Evolutionary conservation across 768 basidiomycete genomes (phyloP).

Genomic region (Tylopilus sp.): DNA sequence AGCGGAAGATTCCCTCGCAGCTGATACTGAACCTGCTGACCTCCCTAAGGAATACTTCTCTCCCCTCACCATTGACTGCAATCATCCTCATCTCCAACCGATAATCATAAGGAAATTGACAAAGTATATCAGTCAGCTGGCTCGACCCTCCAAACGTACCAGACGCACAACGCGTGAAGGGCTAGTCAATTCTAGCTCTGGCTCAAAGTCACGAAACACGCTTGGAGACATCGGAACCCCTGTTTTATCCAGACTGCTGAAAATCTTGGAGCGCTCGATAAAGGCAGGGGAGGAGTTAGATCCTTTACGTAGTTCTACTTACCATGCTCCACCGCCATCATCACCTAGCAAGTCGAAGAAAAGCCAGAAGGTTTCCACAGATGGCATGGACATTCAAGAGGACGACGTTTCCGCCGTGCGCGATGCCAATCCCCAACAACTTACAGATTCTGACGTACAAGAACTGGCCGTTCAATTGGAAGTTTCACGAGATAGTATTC

Average conservation of each 20-base stretch:
- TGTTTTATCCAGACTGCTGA: constrained; percentile 62
- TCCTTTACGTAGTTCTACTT: constrained; percentile 49
- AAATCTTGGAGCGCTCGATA: constrained; percentile 77
- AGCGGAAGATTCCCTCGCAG: constrained; percentile 67
- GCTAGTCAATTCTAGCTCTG: constrained; percentile 28
- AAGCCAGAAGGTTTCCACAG: constrained; percentile 31
- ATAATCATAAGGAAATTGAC: constrained; percentile 63
- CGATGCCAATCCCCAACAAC: constrained; percentile 16
- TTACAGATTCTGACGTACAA: constrained; percentile 50
- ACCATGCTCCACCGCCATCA: constrained; percentile 19
- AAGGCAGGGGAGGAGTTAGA: constrained; percentile 72
- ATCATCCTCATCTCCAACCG: constrained; percentile 59
- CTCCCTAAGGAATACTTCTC: constrained; percentile 66
- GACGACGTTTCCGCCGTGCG: constrained; percentile 1
- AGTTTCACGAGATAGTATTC: constrained; percentile 64
- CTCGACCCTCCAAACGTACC: constrained; percentile 65
- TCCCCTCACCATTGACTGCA: constrained; percentile 49
- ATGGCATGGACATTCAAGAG: constrained; percentile 5
- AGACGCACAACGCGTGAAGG: constrained; percentile 43
- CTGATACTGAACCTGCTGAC: constrained; percentile 48
- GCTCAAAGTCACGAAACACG: constrained; percentile 49
- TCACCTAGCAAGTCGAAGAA: constrained; percentile 50
- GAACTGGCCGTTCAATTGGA: constrained; percentile 52
- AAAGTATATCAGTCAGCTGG: constrained; percentile 63
- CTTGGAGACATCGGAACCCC: constrained; percentile 67